Evolutionary conservation across 257 asterid species (phyloP).

Genomic region (Penstemon newberryi): DNA sequence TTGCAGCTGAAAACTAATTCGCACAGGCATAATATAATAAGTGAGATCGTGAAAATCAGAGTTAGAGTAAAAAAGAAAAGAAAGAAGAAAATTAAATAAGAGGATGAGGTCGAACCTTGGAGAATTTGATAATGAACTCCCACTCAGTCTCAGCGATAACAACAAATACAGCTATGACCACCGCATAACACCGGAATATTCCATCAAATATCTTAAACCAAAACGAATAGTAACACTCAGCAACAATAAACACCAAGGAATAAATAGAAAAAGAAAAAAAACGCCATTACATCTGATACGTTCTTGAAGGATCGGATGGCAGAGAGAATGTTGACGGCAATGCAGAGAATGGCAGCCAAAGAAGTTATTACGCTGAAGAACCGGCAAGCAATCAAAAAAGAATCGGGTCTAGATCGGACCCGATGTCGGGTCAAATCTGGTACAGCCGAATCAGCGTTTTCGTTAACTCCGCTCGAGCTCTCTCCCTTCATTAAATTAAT

Average conservation of each 20-base stretch:
- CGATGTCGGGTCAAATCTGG: slow-evolving; percentile 23
- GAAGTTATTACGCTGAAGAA: slow-evolving; percentile 72
- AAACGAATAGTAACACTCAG: slow-evolving; percentile 1
- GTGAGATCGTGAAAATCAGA: background rate
- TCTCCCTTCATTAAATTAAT: no score
- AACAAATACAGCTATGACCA: slow-evolving; percentile 62
- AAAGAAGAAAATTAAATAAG: background rate
- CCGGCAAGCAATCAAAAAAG: slow-evolving; percentile 63
- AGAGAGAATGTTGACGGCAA: slow-evolving; percentile 75
- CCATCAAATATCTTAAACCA: slow-evolving; percentile 78
- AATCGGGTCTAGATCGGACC: slow-evolving; percentile 47
- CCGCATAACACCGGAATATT: slow-evolving; percentile 93
- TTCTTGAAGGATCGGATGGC: slow-evolving; percentile 78
- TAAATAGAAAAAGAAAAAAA: background rate
- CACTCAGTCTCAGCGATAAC: slow-evolving; percentile 95
- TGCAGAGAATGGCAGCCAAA: slow-evolving; percentile 73
- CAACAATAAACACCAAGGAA: background rate
- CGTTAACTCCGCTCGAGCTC: no score
- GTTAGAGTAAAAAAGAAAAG: background rate
- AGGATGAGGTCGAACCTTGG: slow-evolving; percentile 46
- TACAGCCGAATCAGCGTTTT: no score
- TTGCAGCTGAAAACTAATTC: slow-evolving; percentile 14
- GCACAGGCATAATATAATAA: background rate
- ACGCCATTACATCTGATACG: slow-evolving; percentile 64
- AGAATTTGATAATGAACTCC: slow-evolving; percentile 67